These are phyloP conservation scores for Aspergillus kassunensis DNA, from an alignment of 495 filamentous ascomycete species.

Conservation along the genomic window DNA sequence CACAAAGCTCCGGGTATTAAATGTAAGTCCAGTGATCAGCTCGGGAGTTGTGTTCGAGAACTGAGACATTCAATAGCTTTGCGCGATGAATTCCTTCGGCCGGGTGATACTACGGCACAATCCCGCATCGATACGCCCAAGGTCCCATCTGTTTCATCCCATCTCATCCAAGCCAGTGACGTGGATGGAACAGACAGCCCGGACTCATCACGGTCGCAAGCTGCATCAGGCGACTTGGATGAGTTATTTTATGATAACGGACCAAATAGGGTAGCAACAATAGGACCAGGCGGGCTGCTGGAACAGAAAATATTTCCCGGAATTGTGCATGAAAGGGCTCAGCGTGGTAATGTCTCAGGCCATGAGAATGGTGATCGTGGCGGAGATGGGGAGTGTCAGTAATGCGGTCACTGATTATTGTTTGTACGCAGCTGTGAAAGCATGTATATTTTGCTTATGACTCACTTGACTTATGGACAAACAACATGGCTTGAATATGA, in stretches of 20 bases:
- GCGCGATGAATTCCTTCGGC: background rate
- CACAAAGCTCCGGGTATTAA: background rate
- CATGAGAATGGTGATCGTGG: background rate
- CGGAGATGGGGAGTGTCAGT: slow-evolving; percentile 1
- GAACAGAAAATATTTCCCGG: slow-evolving; percentile 72
- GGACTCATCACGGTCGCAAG: background rate
- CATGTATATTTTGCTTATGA: too few species aligned
- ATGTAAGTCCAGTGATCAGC: slow-evolving; percentile 1
- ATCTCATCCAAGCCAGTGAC: background rate
- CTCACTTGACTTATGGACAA: too few species aligned
- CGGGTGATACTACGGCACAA: background rate
- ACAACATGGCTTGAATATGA: too few species aligned
- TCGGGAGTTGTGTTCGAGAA: background rate
- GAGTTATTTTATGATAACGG: slow-evolving; percentile 11
- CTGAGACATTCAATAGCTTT: background rate
- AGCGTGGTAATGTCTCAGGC: slow-evolving; percentile 41
- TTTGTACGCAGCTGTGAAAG: too few species aligned
- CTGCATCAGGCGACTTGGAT: slow-evolving; percentile 16
- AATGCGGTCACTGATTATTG: too few species aligned
- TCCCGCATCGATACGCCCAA: background rate
- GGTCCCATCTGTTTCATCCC: background rate
- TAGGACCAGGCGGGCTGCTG: slow-evolving; percentile 46
- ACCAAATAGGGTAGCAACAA: slow-evolving; percentile 24
- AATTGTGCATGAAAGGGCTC: slow-evolving; percentile 57
- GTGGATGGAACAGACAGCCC: background rate